Percentiles rank a stretch among this genome's conserved stretches.
Conservation (phyloP, 345 rosid genomes). For the Eucalyptus urophylla region DNA sequence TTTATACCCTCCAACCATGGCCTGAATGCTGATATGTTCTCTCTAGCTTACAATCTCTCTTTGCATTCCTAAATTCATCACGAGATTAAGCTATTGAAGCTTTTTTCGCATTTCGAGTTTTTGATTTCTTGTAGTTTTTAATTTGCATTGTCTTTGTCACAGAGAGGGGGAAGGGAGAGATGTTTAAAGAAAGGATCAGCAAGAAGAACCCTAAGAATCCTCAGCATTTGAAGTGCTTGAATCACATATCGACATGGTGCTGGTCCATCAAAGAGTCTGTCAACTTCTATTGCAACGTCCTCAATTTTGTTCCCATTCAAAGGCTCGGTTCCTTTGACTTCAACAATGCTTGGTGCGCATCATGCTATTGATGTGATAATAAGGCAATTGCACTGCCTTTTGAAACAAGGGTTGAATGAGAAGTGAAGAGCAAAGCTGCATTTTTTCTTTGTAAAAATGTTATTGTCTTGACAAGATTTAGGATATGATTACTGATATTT, state of each 20-base stretch:
- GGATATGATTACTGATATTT: no score
- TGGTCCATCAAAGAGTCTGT: slow-evolving; percentile 53
- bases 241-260: slow-evolving; percentile 60
- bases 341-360: slow-evolving; percentile 55
- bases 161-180: background rate
- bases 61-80: background rate
- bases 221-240: slow-evolving; percentile 44
- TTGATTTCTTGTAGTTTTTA: background rate
- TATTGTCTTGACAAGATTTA: no score
- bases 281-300: slow-evolving; percentile 46
- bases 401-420: no score
- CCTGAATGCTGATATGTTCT: background rate
- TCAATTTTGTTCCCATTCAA: slow-evolving; percentile 47
- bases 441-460: no score
- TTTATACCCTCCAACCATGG: background rate
- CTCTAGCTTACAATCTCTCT: background rate
- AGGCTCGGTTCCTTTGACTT: slow-evolving; percentile 52
- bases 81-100: background rate
- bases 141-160: background rate
- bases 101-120: background rate
- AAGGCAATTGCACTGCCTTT: background rate
- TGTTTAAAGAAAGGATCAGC: background rate
- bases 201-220: slow-evolving; percentile 8
- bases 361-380: background rate
- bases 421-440: no score